Base-by-base conservation (phyloP, 2,329 filamentous ascomycete species). In the Neofusicoccum parvum region DNA sequence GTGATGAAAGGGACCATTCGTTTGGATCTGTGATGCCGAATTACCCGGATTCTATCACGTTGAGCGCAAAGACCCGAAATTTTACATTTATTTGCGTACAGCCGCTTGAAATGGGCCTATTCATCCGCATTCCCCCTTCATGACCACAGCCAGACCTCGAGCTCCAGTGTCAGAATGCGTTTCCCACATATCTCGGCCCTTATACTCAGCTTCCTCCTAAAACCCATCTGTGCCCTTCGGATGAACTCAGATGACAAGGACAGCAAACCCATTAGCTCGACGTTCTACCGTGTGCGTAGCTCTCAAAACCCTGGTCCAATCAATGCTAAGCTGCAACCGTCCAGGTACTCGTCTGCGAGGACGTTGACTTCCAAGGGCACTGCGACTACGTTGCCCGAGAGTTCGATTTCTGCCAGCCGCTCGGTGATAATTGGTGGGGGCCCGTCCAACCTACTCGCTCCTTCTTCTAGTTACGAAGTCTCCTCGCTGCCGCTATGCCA, bases 331-430 rank as follows among this genome's bases (percentile, higher is more conserved):
- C n/a, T 3, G 7, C 10, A 6, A 46, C 36, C 5, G 27, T 11
- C 10, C 39, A 60, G 56, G 56, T 60, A 23, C 56, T 60, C 23
- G 36, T 60, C 14, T 60, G 56, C 11, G 56, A 60, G n/a, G 56
- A 60, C 27, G 43, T 46, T 5, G 48, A 60, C 10, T 60, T 60
- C 41, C 43, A 60, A 37, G 56, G 56, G 14, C n/a, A 32, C n/a
- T 60, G 56, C 32, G 56, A 46, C 11, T 60, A 48, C 32, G 15
- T 60, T 2, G 43, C 39, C n/a, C 56, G 56, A 11, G 15, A 17
- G 4, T 60, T 60, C 23, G 32, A 37, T 3, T 60, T 36, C n/a
- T 60, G 56, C 39, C 56, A 60, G 43, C 56, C 27, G 1, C 27
- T 60, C 27, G 9, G 43, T 5, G 2, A n/a, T 2, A 43, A 60